Base-by-base conservation (phyloP, 129 eudicot species). In the Rutidosis leptorrhynchoides region DNA sequence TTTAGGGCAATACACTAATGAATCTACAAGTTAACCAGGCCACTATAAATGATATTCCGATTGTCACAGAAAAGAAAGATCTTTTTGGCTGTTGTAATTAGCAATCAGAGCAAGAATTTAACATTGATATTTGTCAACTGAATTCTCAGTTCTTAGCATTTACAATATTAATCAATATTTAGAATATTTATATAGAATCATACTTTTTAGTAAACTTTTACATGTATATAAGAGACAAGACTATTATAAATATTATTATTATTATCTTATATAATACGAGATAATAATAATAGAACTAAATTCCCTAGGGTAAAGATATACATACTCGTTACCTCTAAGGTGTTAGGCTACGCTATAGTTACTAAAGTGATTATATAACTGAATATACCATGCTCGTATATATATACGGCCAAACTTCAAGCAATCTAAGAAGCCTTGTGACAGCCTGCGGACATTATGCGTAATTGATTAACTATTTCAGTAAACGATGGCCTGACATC, bases 401-500 rank as follows among this genome's bases (percentile, higher is more conserved):
- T 66, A 23, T 57, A n/a, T n/a, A n/a, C n/a, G 59, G 21, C 46
- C 24, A 6, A 35, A 35, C 0, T 40, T 19, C 33, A 58, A 62
- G 43, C 29, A 69, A 43, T 32, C 66, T 58, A 77, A 37, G 56
- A 67, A 33, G 88, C 62, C 72, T 82, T 84, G 30, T 70, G 85
- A 67, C 75, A 78, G 60, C 90, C 86, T 4, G 81, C 77, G n/a
- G 97, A 79, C 97, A 90, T 87, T 7, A 78, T 73, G 0, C 95
- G 89, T 61, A 90, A 73, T 4, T 85, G 87, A 19, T 77, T 78
- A 29, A 93, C 84, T 55, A 90, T 90, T 72, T 90, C 95, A 0
- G 95, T 87, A 74, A 90, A 90, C 9, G 89, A 80, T 1, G 97
- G 97, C 78, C 95, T 81, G 27, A 46, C 78, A 5, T 61, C 75